Evolutionary conservation across 768 basidiomycete species (phyloP), one percentile per base, ranked within the genome.

Genomic region (Russula olivacea): DNA sequence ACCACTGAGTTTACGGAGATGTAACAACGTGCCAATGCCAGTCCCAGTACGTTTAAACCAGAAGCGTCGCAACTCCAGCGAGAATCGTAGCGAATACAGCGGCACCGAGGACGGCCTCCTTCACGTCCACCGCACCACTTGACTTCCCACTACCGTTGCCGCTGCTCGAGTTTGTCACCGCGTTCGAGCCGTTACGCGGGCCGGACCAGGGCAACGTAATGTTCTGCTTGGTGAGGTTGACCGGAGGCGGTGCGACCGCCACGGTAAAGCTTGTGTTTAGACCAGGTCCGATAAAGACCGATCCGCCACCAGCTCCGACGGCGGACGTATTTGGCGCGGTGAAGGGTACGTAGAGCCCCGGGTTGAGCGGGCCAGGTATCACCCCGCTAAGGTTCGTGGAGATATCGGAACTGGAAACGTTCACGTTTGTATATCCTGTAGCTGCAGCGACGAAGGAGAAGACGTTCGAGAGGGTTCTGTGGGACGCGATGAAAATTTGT

Each of bases 401-500:
- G 50, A 74, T 61, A 5, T 64, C 55, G 53, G 62, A 23, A 25
- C 59, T 51, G 8, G 70, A 58, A 62, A 75, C 69, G 49, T 76
- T 54, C 58, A 74, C 59, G 70, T 80, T 78, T 52, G 67, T 67
- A 72, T 85, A 83, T 48, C 74, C 75, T 2, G 80, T 80, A 9
- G 69, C 63, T 53, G 78, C 63, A 7, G 80, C 82, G 55, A 86
- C 82, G 52, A 83, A 72, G 30, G 71, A 59, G 73, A 80, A 83
- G 61, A 85, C 83, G 67, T 85, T 84, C 61, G 75, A 67, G 55
- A 76, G 50, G 21, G 75, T 75, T 53, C 67, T 71, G 40, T 12
- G 23, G 5, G 25, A 14, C 15, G 48, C 0, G 21, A 23, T 4
- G 36, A 58, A n/a, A 49, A 17, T 25, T 40, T 40, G 21, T n/a